Percentiles rank a stretch among this genome's conserved stretches.
Evolutionary conservation across 257 asterid species (phyloP).

Genomic region (Solanum corneliomulleri): DNA sequence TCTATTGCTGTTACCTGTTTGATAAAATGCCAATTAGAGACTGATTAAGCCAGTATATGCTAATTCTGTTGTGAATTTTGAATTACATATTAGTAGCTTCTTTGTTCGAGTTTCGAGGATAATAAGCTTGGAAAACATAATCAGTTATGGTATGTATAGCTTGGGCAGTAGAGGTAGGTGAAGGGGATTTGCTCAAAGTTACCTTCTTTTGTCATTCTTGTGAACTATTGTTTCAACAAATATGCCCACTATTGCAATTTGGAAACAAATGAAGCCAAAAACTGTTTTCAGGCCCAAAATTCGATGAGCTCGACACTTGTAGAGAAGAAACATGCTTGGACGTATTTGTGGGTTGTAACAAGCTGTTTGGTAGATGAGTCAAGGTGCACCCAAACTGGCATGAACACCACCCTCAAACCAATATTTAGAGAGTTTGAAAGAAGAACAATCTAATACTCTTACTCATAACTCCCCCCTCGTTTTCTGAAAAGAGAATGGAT

Average conservation of each 20-base stretch:
- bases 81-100: not conserved
- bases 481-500: not conserved
- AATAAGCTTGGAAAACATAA: not conserved
- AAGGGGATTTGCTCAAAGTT: not conserved
- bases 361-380: not conserved
- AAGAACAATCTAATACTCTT: not conserved
- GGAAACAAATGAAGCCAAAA: not conserved
- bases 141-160: not conserved
- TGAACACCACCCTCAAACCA: not conserved
- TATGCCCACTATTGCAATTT: not conserved
- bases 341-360: not conserved
- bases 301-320: not conserved
- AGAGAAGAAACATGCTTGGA: not conserved
- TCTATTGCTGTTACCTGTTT: not conserved
- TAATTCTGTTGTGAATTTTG: not conserved
- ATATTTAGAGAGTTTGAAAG: not conserved
- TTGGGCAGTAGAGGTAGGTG: not conserved
- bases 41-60: not conserved
- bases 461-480: not conserved
- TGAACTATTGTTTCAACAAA: not conserved
- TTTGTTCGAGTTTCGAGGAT: not conserved
- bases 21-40: not conserved
- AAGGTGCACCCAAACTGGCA: not conserved
- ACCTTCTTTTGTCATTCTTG: not conserved
- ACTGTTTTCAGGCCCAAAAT: not conserved